Evolutionary conservation across 116 monocot genomes (phyloP).

Genomic region (Dioscorea cayenensis): DNA sequence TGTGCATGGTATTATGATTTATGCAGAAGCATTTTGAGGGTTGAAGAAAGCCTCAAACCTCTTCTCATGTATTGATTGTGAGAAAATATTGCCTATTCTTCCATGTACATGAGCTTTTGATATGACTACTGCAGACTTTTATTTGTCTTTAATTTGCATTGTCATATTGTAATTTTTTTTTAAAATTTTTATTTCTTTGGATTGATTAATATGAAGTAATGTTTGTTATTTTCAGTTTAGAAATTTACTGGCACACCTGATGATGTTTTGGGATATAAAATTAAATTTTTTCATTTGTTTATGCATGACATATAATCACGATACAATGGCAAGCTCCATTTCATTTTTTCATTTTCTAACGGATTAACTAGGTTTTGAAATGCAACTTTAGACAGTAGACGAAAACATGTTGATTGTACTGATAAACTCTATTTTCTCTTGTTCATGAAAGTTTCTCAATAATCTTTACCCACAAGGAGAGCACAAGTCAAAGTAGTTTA

Average conservation of each 20-base stretch:
- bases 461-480: neutral
- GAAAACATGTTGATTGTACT: neutral
- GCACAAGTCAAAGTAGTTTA: neutral
- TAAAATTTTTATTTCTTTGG: neutral
- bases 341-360: too few species aligned
- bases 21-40: too few species aligned
- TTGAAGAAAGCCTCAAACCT: too few species aligned
- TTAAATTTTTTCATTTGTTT: too few species aligned
- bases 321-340: too few species aligned
- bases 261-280: too few species aligned
- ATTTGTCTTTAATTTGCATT: neutral
- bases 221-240: neutral
- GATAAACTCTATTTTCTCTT: neutral
- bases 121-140: neutral
- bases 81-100: too few species aligned
- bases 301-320: too few species aligned
- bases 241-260: too few species aligned
- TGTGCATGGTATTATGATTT: too few species aligned
- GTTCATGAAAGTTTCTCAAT: neutral
- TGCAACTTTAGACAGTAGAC: neutral
- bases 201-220: neutral
- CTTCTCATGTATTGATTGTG: neutral
- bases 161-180: neutral
- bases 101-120: too few species aligned
- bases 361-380: too few species aligned